Percentiles rank a stretch among this genome's conserved stretches.
Conservation (phyloP, 176 grass and related monocot genomes). For the Oryza glaberrima region DNA sequence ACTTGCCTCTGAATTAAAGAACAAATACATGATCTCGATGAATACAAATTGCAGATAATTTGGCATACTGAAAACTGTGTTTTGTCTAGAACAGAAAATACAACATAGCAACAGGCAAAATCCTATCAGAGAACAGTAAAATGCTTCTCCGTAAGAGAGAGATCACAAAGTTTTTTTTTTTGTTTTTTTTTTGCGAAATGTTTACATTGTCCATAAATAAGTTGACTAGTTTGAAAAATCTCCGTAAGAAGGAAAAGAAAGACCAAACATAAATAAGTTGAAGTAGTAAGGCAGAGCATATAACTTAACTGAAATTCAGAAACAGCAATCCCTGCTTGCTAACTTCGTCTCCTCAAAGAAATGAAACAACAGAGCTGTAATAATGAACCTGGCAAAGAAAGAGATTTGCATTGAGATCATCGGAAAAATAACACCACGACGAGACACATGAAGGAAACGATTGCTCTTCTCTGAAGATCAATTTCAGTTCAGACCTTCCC, state of each 20-base stretch:
- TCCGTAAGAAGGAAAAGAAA: not conserved
- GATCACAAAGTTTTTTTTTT: too few species aligned
- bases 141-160: not conserved
- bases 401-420: not conserved
- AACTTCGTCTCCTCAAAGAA: not conserved
- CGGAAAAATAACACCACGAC: not conserved
- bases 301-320: not conserved
- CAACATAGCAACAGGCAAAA: not conserved
- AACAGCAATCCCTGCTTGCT: not conserved
- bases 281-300: not conserved
- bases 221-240: too few species aligned
- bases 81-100: not conserved
- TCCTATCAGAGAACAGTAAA: not conserved
- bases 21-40: not conserved
- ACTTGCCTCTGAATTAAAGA: not conserved
- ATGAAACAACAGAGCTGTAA: not conserved
- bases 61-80: not conserved
- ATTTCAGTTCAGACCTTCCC: not conserved
- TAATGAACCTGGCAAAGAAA: conserved; percentile 6
- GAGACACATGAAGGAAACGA: not conserved
- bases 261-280: not conserved
- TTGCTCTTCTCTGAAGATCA: conserved; percentile 17
- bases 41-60: not conserved
- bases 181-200: too few species aligned
- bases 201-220: too few species aligned